These are phyloP conservation scores for Purshia tridentata DNA, from an alignment of 306 rosid genomes.

Conservation along the genomic window DNA sequence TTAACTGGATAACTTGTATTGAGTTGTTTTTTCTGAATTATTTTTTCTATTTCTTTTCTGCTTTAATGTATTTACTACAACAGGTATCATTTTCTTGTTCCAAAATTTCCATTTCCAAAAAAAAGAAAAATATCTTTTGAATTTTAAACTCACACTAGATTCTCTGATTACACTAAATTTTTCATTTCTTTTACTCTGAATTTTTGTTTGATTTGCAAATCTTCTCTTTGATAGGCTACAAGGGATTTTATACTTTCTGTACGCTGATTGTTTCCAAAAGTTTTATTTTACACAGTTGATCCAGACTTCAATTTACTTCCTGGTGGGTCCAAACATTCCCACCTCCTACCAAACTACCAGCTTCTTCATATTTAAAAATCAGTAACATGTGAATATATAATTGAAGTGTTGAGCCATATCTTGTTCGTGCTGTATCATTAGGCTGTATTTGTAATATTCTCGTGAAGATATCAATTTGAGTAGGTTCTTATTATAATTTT, in stretches of 20 bases:
- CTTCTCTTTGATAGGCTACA: background rate
- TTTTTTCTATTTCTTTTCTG: background rate
- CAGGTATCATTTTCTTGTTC: background rate
- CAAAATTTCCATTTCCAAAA: background rate
- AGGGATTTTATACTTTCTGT: background rate
- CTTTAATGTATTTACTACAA: background rate
- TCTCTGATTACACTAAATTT: background rate
- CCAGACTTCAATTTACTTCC: background rate
- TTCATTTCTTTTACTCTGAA: background rate
- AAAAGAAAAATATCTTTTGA: too few relatives aligned
- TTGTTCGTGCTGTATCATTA: background rate
- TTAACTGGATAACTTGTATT: background rate
- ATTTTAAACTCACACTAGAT: too few relatives aligned
- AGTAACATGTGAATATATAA: background rate
- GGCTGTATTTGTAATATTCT: background rate
- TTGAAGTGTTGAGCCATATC: conserved; percentile 5
- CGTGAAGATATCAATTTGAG: background rate
- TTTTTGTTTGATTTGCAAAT: background rate
- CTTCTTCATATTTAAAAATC: background rate
- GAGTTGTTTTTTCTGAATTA: background rate
- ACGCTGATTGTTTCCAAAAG: background rate
- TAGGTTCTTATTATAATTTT: too few relatives aligned
- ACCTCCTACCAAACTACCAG: background rate
- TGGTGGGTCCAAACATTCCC: background rate
- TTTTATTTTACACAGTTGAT: background rate